These are phyloP conservation scores for Pleurotus sapidus DNA, from an alignment of 768 basidiomycete species.

Conservation along the genomic window DNA sequence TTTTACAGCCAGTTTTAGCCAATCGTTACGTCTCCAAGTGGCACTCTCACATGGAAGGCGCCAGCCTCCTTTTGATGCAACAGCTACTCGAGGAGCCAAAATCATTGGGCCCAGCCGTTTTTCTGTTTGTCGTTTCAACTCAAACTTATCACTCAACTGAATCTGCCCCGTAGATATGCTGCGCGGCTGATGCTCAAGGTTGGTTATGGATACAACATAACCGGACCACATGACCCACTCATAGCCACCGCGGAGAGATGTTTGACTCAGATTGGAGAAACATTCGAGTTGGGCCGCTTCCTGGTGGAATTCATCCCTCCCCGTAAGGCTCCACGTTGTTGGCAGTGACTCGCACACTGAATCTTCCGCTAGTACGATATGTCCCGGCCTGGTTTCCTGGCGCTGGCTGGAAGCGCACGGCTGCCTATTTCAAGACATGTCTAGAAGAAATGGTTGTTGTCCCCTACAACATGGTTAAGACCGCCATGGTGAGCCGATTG, in stretches of 20 bases:
- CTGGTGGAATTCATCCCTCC: constrained; percentile 18
- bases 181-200: constrained; percentile 7
- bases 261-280: constrained; percentile 16
- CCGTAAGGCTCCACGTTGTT: neutral
- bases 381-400: neutral
- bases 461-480: constrained; percentile 1
- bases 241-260: constrained; percentile 8
- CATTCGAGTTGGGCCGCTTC: neutral
- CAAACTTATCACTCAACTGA: neutral
- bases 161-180: neutral
- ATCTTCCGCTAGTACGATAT: neutral
- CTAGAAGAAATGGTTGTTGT: neutral
- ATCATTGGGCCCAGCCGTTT: neutral
- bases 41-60: neutral
- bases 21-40: neutral
- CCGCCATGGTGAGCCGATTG: neutral
- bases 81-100: neutral
- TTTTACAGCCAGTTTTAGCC: neutral
- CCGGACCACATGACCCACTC: constrained; percentile 2
- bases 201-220: constrained; percentile 11
- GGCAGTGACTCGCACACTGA: neutral
- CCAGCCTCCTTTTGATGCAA: neutral
- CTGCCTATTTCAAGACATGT: neutral
- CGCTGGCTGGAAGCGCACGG: neutral
- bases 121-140: too few relatives aligned